These are phyloP conservation scores for Polyporus tsugae DNA, from an alignment of 1,284 basidiomycete species.

Conservation along the genomic window DNA sequence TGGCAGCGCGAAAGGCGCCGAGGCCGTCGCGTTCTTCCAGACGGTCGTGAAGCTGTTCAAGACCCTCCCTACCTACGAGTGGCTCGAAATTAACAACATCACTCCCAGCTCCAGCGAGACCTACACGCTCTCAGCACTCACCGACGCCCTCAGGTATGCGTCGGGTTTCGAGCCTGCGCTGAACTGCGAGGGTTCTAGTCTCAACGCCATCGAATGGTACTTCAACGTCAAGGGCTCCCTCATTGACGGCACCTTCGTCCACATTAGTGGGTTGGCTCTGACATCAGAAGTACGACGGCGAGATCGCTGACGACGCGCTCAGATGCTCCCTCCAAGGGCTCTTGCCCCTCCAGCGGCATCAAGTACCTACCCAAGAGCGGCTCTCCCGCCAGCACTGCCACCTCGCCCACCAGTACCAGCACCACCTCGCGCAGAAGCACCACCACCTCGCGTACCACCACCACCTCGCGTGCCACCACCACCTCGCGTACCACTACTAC, in stretches of 20 bases:
- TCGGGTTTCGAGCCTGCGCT: constrained; percentile 66
- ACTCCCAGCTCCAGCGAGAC: constrained; percentile 66
- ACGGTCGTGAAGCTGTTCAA: constrained; percentile 72
- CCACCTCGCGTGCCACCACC: background rate
- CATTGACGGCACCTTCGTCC: constrained; percentile 69
- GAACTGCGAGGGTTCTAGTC: constrained; percentile 55
- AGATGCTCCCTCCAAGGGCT: constrained; percentile 62
- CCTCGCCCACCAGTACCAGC: background rate
- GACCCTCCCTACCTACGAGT: constrained; percentile 77
- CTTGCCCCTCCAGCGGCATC: constrained; percentile 66
- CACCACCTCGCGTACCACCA: background rate
- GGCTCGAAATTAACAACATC: constrained; percentile 76
- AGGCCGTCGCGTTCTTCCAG: constrained; percentile 79
- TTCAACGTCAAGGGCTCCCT: constrained; percentile 73
- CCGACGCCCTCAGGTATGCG: constrained; percentile 61
- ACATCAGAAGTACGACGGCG: background rate
- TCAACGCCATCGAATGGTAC: constrained; percentile 71
- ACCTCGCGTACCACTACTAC: background rate
- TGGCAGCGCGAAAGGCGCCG: constrained; percentile 64
- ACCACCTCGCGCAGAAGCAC: background rate
- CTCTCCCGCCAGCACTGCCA: constrained; percentile 15
- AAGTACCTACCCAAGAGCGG: constrained; percentile 69
- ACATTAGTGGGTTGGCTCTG: constrained; percentile 55
- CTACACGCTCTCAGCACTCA: constrained; percentile 64
- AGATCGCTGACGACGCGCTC: background rate